Evolutionary conservation across 1,139 yeast species (phyloP), one percentile per base, ranked within the genome.

Genomic region (Kodamaea plutei): DNA sequence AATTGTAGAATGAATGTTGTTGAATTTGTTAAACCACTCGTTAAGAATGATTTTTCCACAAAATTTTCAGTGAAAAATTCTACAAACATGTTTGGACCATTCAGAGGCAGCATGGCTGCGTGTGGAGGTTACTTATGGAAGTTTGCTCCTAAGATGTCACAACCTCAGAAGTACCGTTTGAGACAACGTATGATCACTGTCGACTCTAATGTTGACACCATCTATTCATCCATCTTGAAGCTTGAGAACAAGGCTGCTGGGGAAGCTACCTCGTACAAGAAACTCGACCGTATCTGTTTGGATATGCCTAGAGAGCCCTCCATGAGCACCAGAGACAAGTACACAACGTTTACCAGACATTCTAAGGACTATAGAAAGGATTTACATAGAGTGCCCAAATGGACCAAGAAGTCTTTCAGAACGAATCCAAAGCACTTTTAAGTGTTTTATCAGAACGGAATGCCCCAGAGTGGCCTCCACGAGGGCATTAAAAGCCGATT

Each of bases 61-160:
- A n/a, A n/a, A n/a, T n/a, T n/a, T n/a, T n/a, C n/a, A n/a, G n/a
- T n/a, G n/a, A n/a, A n/a, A n/a, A n/a, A n/a, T n/a, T n/a, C n/a
- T n/a, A n/a, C n/a, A n/a, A n/a, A n/a, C 29, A 84, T 85, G 95
- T 78, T 85, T 50, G 95, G 95, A 36, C 79, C 95, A 10, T 87
- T 87, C 54, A 81, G 72, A 63, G 63, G 81, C 18, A 64, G 94
- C 9, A 58, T 69, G 37, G 69, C 76, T 21, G 58, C 74, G 9
- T 58, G 79, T 28, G 94, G 97, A 35, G 97, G 97, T 18, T 75
- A 87, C 48, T 64, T 89, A 35, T 89, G 96, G 96, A 79, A 73
- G 43, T 74, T 69, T 27, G 61, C 69, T 3, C 65, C 71, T 62
- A 76, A 94, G 47, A 69, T 91, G 73, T 84, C 96, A 5, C 64